These are phyloP conservation scores for Grosmannia penicillata DNA, from an alignment of 2,329 filamentous ascomycete species.

Conservation along the genomic window DNA sequence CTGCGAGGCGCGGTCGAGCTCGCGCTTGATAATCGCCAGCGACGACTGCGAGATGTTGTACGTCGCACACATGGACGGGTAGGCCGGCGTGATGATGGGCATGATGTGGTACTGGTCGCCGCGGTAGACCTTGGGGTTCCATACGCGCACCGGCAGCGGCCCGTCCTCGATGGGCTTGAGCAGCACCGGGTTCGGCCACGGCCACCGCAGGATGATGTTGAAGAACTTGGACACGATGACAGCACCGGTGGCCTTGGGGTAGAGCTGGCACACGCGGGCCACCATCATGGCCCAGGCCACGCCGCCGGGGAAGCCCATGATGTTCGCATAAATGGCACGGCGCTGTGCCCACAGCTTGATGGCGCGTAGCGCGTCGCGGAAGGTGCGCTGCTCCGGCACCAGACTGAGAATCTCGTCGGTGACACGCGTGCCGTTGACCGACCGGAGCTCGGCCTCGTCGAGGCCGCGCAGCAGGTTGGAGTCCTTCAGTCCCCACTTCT, in stretches of 20 bases:
- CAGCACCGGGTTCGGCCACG: constrained; percentile 86
- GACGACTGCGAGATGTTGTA: constrained; percentile 87
- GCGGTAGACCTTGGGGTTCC: constrained; percentile 85
- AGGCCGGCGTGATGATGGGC: constrained; percentile 96
- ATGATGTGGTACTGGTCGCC: constrained; percentile 79
- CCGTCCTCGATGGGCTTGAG: constrained; percentile 79
- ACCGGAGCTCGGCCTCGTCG: constrained; percentile 74
- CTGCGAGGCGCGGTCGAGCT: constrained; percentile 62
- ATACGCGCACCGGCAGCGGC: constrained; percentile 68
- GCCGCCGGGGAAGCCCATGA: constrained; percentile 91
- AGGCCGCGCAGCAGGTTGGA: constrained; percentile 73
- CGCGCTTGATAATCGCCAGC: constrained; percentile 67
- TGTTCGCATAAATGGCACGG: constrained; percentile 87
- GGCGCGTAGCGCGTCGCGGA: constrained; percentile 74
- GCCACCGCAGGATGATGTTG: constrained; percentile 77
- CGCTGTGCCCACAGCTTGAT: constrained; percentile 95
- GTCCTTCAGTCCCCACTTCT: constrained; percentile 63
- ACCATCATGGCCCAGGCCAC: constrained; percentile 98
- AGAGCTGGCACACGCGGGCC: constrained; percentile 87
- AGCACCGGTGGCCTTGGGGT: constrained; percentile 79
- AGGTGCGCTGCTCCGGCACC: constrained; percentile 80
- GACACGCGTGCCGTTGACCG: constrained; percentile 85
- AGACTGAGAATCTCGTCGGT: constrained; percentile 82
- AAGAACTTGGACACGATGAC: constrained; percentile 92
- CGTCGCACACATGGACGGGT: constrained; percentile 94